Evolutionary conservation across 768 basidiomycete species (phyloP).

Genomic region (Rubroboletus pulcherrimus): DNA sequence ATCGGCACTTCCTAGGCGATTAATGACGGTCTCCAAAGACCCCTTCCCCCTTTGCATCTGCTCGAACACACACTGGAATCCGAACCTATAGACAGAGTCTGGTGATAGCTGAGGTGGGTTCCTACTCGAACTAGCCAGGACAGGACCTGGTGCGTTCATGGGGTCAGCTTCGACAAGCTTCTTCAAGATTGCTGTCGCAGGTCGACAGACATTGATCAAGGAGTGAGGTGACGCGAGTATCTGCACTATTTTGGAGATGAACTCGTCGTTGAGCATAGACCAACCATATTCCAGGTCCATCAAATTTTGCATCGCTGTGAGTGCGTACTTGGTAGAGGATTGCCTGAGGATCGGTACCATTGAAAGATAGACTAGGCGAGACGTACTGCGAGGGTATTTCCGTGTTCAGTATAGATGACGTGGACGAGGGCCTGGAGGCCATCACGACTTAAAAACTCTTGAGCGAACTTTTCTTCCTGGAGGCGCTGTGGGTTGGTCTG

Average conservation of each 20-base stretch:
- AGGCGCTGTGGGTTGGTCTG: not conserved
- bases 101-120: constrained; percentile 49
- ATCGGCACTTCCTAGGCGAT: constrained; percentile 73
- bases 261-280: constrained; percentile 64
- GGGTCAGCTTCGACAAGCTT: constrained; percentile 87
- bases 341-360: constrained; percentile 4
- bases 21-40: constrained; percentile 80
- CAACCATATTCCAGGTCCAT: constrained; percentile 87
- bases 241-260: constrained; percentile 75
- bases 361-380: not conserved
- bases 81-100: constrained; percentile 77
- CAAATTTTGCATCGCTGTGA: constrained; percentile 81
- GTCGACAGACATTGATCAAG: constrained; percentile 86
- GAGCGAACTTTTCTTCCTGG: constrained; percentile 81
- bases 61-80: constrained; percentile 79
- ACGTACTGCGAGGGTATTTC: constrained; percentile 82
- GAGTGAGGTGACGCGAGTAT: constrained; percentile 72
- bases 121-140: constrained; percentile 58
- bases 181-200: constrained; percentile 86
- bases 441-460: constrained; percentile 69
- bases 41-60: constrained; percentile 73
- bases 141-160: constrained; percentile 55
- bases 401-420: constrained; percentile 61
- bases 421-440: constrained; percentile 70
- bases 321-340: constrained; percentile 57